Evolutionary conservation across 2,329 filamentous ascomycete genomes (phyloP).

Genomic region (Colletotrichum sp.): DNA sequence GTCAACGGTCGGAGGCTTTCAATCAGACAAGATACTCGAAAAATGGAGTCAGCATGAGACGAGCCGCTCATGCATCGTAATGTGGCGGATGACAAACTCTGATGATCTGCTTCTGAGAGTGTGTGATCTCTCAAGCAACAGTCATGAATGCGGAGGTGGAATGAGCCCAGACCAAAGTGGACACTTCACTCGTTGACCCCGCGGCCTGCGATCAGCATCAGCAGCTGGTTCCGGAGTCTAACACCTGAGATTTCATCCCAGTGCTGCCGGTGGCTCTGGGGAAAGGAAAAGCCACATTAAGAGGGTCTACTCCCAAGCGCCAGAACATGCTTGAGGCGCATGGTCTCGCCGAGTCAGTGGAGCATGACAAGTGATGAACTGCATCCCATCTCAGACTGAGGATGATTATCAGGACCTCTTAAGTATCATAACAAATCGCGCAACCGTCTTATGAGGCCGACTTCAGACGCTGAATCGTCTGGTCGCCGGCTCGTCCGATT

Average conservation of each 20-base stretch:
- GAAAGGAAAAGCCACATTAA: background rate
- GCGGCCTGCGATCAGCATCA: background rate
- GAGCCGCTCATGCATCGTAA: background rate
- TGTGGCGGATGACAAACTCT: background rate
- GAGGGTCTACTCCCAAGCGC: accelerated
- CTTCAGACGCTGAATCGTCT: background rate
- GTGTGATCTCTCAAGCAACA: background rate
- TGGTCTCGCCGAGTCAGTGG: background rate
- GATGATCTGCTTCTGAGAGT: background rate
- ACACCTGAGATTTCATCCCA: background rate
- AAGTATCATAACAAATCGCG: background rate
- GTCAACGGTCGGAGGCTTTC: background rate
- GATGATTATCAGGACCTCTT: background rate
- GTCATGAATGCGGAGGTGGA: background rate
- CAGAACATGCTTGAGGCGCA: background rate
- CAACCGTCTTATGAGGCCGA: background rate
- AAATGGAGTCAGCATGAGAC: background rate
- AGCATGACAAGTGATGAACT: background rate
- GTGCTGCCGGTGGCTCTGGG: background rate
- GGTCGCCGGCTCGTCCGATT: background rate
- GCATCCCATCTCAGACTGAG: background rate
- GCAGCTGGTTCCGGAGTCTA: background rate
- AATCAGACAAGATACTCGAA: background rate
- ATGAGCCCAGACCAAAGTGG: background rate
- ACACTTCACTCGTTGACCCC: background rate